Percentiles rank a stretch among this genome's conserved stretches.
Evolutionary conservation across 495 filamentous ascomycete species (phyloP).

Genomic region (Aspergillus egyptiacus): DNA sequence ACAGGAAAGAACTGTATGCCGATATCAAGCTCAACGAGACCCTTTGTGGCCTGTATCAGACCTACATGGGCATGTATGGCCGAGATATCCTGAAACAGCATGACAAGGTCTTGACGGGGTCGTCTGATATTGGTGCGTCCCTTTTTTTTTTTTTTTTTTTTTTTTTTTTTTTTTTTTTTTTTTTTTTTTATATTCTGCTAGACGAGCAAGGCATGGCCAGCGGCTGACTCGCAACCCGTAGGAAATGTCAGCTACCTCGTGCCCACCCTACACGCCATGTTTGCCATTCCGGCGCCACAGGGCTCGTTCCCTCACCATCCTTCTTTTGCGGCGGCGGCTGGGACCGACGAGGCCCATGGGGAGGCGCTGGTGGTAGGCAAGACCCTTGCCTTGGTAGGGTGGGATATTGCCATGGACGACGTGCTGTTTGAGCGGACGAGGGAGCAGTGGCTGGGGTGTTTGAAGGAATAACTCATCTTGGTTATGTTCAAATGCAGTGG

Average conservation of each 20-base stretch:
- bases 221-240: slow-evolving; percentile 22
- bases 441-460: slow-evolving; percentile 25
- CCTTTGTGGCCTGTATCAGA: slow-evolving; percentile 46
- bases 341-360: slow-evolving; percentile 32
- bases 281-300: slow-evolving; percentile 45
- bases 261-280: slow-evolving; percentile 55
- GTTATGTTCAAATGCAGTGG: no score
- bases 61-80: slow-evolving; percentile 45
- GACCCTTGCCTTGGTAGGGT: slow-evolving; percentile 21
- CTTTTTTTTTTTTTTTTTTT: no score
- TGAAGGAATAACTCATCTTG: slow-evolving; percentile 15
- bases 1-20: slow-evolving; percentile 43
- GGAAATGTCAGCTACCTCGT: slow-evolving; percentile 58
- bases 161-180: no score
- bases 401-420: slow-evolving; percentile 37
- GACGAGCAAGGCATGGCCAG: no score
- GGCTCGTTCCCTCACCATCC: slow-evolving; percentile 54
- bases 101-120: slow-evolving; percentile 44
- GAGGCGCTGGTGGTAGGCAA: slow-evolving; percentile 22
- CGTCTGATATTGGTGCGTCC: slow-evolving; percentile 48
- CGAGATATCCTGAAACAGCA: slow-evolving; percentile 43
- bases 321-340: slow-evolving; percentile 51
- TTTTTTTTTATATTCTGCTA: no score
- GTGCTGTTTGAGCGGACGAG: slow-evolving; percentile 35
- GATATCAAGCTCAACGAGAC: slow-evolving; percentile 57